These are phyloP conservation scores for Lotmaria passim DNA, from an alignment of 208 protist species.

Conservation along the genomic window DNA sequence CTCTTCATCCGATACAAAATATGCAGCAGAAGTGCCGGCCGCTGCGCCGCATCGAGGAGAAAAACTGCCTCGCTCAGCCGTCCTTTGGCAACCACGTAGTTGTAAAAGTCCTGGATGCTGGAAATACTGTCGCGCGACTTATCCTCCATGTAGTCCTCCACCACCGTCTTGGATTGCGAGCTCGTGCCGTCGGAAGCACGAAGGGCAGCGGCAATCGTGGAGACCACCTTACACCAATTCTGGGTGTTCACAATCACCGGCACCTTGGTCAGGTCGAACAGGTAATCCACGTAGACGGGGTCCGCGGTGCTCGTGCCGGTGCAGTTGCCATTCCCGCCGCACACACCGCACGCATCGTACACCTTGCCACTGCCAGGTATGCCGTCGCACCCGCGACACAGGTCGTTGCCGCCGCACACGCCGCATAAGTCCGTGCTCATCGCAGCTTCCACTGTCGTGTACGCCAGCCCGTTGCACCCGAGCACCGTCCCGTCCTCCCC, in stretches of 20 bases:
- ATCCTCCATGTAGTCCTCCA: constrained; percentile 42
- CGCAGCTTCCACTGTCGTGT: constrained; percentile 3
- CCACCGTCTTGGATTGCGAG: constrained; percentile 12
- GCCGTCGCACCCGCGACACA: constrained; percentile 63
- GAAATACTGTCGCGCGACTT: not conserved
- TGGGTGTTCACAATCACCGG: not conserved
- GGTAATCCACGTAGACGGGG: constrained; percentile 39
- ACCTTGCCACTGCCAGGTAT: constrained; percentile 36
- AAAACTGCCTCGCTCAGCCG: constrained; percentile 42
- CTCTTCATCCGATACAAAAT: constrained; percentile 30
- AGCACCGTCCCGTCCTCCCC: constrained; percentile 13
- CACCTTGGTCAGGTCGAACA: constrained; percentile 38
- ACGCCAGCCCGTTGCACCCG: constrained; percentile 48
- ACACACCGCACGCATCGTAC: constrained; percentile 62
- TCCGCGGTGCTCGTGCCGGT: not conserved
- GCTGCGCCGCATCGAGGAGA: not conserved
- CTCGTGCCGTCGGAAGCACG: constrained; percentile 7
- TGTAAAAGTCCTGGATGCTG: constrained; percentile 30
- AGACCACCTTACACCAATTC: constrained; percentile 17
- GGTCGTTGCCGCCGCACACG: constrained; percentile 54
- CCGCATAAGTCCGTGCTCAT: constrained; percentile 43
- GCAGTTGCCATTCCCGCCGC: constrained; percentile 52
- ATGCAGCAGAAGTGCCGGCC: constrained; percentile 11
- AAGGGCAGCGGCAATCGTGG: not conserved
- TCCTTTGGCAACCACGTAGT: constrained; percentile 21